A percentile compares a stretch with the other conserved stretches of the same genome.
Conservation (phyloP, 2,329 filamentous ascomycete genomes). For the Fusarium gaditjirri region DNA sequence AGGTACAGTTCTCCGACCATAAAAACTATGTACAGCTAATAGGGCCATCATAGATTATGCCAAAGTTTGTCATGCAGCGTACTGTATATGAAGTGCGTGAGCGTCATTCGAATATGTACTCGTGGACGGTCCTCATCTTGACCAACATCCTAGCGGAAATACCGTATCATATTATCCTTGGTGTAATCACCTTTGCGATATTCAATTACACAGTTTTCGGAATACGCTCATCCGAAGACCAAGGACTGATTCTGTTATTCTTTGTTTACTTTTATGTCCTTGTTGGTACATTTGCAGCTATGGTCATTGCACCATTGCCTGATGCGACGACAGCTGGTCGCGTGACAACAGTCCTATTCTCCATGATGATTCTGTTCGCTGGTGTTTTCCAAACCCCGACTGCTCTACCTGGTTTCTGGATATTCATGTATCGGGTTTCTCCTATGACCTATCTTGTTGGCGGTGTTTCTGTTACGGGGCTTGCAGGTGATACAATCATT, state of each 20-base stretch:
- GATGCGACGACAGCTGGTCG: constrained; percentile 74
- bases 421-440: constrained; percentile 70
- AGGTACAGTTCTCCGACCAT: constrained; percentile 47
- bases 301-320: constrained; percentile 76
- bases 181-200: constrained; percentile 69
- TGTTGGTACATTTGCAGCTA: constrained; percentile 76
- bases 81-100: constrained; percentile 82
- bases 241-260: constrained; percentile 73
- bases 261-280: constrained; percentile 75
- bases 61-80: constrained; percentile 78
- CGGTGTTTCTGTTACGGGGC: background rate
- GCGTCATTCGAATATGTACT: constrained; percentile 77
- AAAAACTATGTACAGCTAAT: constrained; percentile 1
- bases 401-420: constrained; percentile 77
- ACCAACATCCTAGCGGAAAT: constrained; percentile 78
- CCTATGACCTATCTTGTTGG: constrained; percentile 9
- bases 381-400: constrained; percentile 70
- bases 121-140: constrained; percentile 77
- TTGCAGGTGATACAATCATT: background rate
- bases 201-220: constrained; percentile 74
- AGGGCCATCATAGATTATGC: constrained; percentile 66
- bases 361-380: constrained; percentile 70
- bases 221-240: constrained; percentile 61
- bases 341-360: constrained; percentile 62
- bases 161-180: constrained; percentile 74